Evolutionary conservation across 1,284 basidiomycete genomes (phyloP).

Genomic region (Cryptococcus amylolentus): DNA sequence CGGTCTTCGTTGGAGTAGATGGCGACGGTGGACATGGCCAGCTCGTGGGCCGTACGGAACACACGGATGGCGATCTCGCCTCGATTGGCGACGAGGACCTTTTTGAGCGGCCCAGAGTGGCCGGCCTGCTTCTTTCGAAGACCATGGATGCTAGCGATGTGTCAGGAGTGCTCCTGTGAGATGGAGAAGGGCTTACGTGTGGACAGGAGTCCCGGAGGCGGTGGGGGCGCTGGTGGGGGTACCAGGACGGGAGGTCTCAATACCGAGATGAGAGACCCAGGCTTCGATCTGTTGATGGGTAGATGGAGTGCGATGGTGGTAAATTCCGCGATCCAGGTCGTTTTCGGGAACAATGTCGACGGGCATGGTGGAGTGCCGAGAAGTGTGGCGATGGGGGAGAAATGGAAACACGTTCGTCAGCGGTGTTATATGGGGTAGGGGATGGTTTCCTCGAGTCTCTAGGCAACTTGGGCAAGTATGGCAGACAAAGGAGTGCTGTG

Average conservation of each 20-base stretch:
- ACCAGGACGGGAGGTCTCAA: conserved; percentile 31
- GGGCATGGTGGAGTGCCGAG: conserved; percentile 3
- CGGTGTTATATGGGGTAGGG: too few species aligned
- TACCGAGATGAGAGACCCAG: conserved; percentile 40
- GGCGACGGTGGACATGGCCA: conserved; percentile 98
- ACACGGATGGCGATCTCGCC: conserved; percentile 99
- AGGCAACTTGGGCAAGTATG: too few species aligned
- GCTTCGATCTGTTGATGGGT: conserved; percentile 39
- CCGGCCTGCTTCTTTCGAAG: conserved; percentile 89
- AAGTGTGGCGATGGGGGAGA: too few species aligned
- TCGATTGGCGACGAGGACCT: conserved; percentile 92
- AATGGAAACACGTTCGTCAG: too few species aligned
- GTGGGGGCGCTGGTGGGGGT: conserved; percentile 35
- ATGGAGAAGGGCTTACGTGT: conserved; percentile 32
- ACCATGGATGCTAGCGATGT: conserved; percentile 66
- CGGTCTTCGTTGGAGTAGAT: conserved; percentile 98
- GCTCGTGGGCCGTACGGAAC: conserved; percentile 96
- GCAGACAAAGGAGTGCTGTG: not conserved
- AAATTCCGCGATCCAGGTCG: conserved; percentile 3
- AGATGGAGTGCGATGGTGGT: conserved; percentile 1
- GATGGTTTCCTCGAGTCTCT: too few species aligned
- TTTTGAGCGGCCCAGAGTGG: conserved; percentile 82
- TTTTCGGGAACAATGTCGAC: conserved; percentile 11
- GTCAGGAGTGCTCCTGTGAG: not conserved
- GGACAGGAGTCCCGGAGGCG: conserved; percentile 22